Conservation (phyloP, 345 rosid species). For the Eucalyptus decipiens region DNA sequence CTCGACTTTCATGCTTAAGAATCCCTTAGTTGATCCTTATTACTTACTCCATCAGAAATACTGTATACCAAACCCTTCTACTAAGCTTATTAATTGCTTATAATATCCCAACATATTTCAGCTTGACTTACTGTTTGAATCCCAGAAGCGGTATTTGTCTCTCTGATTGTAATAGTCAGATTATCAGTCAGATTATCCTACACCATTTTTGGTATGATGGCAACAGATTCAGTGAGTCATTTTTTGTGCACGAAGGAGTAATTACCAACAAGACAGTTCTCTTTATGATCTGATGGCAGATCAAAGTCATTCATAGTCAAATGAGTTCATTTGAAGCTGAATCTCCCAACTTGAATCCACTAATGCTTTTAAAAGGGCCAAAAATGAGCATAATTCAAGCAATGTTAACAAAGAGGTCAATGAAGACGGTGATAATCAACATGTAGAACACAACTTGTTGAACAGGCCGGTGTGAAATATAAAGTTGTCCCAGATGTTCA, state of each 20-base stretch:
- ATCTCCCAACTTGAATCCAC: background rate
- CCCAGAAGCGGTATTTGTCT: background rate
- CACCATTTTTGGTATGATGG: background rate
- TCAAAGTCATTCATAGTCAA: background rate
- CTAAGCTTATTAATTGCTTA: background rate
- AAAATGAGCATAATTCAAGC: background rate
- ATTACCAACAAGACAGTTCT: background rate
- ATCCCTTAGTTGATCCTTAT: background rate
- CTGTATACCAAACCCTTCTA: background rate
- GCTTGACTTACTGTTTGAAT: background rate
- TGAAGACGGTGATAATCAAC: background rate
- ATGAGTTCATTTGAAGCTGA: background rate
- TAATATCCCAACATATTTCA: background rate
- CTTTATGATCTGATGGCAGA: background rate
- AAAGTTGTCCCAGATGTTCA: background rate
- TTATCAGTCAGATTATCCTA: background rate
- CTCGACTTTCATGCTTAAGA: background rate
- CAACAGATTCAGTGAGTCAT: background rate
- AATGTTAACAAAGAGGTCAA: background rate
- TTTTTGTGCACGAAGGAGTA: background rate
- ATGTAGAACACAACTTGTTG: background rate
- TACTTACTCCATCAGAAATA: background rate
- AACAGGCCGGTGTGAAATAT: background rate
- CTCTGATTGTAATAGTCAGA: background rate
- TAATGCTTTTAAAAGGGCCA: background rate